phyloP scores from a whole-genome alignment of 805 yeast species.

The Yamadazyma sp. region DNA sequence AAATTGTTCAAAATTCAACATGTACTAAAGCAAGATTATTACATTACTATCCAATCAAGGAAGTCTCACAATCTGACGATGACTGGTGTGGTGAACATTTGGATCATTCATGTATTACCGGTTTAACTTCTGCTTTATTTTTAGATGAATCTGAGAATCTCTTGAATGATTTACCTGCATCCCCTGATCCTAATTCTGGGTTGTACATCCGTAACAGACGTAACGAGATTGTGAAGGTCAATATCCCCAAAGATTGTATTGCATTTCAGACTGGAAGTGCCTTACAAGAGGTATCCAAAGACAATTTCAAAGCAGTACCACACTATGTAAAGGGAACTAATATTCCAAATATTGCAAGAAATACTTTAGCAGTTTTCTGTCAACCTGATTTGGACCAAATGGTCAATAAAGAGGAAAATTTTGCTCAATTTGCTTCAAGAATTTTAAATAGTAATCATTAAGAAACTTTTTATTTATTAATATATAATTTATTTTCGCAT shows the following conservation, averaged over 20 bases:
- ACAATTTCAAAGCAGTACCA: conserved; percentile 54
- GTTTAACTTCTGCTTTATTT: conserved; percentile 53
- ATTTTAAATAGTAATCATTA: conserved; percentile 41
- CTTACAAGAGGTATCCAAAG: conserved; percentile 47
- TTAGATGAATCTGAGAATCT: conserved; percentile 35
- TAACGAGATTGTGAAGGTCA: conserved; percentile 46
- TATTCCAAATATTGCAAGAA: conserved; percentile 38
- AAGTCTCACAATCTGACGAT: conserved; percentile 15
- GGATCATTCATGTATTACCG: conserved; percentile 61
- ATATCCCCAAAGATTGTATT: conserved; percentile 51
- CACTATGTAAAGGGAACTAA: conserved; percentile 50
- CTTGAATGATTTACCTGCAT: conserved; percentile 19
- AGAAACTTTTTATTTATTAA: not conserved
- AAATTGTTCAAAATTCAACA: conserved; percentile 47
- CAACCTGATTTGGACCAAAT: conserved; percentile 54
- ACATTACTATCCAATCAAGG: conserved; percentile 46
- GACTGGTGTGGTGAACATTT: conserved; percentile 64
- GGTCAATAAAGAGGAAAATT: conserved; percentile 44
- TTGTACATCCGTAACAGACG: conserved; percentile 47
- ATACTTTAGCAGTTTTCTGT: conserved; percentile 60
- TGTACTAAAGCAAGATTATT: conserved; percentile 57
- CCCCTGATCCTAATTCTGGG: conserved; percentile 48
- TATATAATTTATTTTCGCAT: not conserved
- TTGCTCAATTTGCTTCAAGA: conserved; percentile 47
- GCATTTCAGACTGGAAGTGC: conserved; percentile 65